A percentile compares a stretch with the other conserved stretches of the same genome.
phyloP scores from a whole-genome alignment of 2,329 filamentous ascomycete species.

The Ophiostoma tasmaniense region DNA sequence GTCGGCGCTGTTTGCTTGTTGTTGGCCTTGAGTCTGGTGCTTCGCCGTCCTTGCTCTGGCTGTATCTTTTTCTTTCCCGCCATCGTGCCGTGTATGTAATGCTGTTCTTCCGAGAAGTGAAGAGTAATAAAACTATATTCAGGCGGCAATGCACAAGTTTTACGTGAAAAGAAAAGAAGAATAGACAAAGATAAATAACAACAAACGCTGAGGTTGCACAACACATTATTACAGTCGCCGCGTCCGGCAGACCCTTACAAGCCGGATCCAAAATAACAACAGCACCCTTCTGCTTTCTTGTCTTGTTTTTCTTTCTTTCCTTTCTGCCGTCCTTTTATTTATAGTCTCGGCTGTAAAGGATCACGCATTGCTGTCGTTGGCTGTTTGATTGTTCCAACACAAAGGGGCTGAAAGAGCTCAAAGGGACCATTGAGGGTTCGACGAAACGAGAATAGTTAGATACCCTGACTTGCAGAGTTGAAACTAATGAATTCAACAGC shows the following conservation, averaged over 20 bases:
- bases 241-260: neutral
- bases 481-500: neutral
- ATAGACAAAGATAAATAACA: neutral
- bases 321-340: no score
- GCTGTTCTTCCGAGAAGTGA: neutral
- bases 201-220: neutral
- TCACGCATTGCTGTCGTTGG: neutral
- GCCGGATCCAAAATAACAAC: neutral
- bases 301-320: neutral
- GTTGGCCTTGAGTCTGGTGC: neutral
- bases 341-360: neutral
- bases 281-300: neutral
- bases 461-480: neutral
- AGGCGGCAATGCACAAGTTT: no score
- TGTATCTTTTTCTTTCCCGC: neutral
- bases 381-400: neutral
- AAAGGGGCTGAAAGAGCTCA: neutral
- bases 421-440: neutral
- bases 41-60: neutral
- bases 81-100: neutral
- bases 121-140: no score
- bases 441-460: neutral
- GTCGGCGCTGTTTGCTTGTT: neutral
- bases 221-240: neutral
- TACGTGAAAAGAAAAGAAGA: neutral